Evolutionary conservation across 495 filamentous ascomycete species (phyloP).

Genomic region (Penicilliopsis zonata): DNA sequence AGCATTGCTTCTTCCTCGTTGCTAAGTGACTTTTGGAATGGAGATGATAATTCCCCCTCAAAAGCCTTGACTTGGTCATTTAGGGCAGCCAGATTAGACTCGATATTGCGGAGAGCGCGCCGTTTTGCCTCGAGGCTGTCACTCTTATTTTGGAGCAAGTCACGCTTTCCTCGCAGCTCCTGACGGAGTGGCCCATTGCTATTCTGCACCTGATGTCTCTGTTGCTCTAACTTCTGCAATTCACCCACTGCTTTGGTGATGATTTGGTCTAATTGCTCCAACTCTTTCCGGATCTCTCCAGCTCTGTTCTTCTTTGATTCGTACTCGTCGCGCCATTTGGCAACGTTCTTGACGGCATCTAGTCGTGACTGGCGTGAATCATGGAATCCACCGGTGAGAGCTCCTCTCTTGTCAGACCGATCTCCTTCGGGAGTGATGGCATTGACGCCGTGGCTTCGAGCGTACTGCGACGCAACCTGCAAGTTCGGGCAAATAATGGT

Average conservation of each 20-base stretch:
- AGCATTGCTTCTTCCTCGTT: slow-evolving; percentile 71
- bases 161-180: slow-evolving; percentile 59
- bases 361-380: slow-evolving; percentile 74
- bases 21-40: slow-evolving; percentile 86
- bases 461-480: slow-evolving; percentile 74
- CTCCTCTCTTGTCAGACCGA: slow-evolving; percentile 84
- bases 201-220: slow-evolving; percentile 62
- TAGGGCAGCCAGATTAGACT: slow-evolving; percentile 61
- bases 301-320: slow-evolving; percentile 51
- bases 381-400: slow-evolving; percentile 84
- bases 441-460: slow-evolving; percentile 77
- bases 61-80: slow-evolving; percentile 61
- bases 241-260: slow-evolving; percentile 73
- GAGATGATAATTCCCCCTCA: slow-evolving; percentile 65
- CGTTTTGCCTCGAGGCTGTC: slow-evolving; percentile 65
- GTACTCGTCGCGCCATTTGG: slow-evolving; percentile 60
- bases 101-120: slow-evolving; percentile 57
- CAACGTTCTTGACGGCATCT: slow-evolving; percentile 66
- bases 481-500: slow-evolving; percentile 90
- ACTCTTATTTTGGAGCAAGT: slow-evolving; percentile 58
- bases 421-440: slow-evolving; percentile 93
- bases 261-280: slow-evolving; percentile 73
- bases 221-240: slow-evolving; percentile 71
- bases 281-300: slow-evolving; percentile 46
- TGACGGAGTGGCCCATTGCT: slow-evolving; percentile 69